phyloP scores from a whole-genome alignment of 2,329 filamentous ascomycete genomes.

The Scedosporium minutisporum region DNA sequence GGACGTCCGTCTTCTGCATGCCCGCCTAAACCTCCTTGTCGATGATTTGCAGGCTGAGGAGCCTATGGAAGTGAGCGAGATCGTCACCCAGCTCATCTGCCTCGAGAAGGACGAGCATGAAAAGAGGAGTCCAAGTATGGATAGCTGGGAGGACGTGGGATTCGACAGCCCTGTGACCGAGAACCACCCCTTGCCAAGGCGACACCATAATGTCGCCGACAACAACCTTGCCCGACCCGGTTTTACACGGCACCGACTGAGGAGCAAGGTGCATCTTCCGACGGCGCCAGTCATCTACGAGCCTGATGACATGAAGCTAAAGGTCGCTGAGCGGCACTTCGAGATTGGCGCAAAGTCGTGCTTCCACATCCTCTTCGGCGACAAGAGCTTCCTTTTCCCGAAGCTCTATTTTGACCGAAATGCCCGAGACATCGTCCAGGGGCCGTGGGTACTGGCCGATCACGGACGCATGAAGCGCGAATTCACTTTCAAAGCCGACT shows the following conservation, averaged over 20 bases:
- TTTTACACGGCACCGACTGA: constrained; percentile 17
- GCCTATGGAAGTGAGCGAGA: constrained; percentile 56
- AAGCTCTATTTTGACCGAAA: constrained; percentile 77
- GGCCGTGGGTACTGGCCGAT: constrained; percentile 69
- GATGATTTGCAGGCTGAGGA: constrained; percentile 68
- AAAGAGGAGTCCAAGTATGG: constrained; percentile 61
- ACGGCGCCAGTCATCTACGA: constrained; percentile 73
- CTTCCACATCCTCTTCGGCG: constrained; percentile 93
- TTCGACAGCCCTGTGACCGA: constrained; percentile 50
- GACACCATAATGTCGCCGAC: constrained; percentile 10
- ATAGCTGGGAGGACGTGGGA: constrained; percentile 84
- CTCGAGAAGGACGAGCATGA: constrained; percentile 57
- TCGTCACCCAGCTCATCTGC: constrained; percentile 63
- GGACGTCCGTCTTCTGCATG: constrained; percentile 70
- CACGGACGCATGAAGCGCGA: constrained; percentile 63
- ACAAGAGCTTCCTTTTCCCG: constrained; percentile 91
- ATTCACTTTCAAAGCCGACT: constrained; percentile 70
- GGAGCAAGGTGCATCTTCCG: constrained; percentile 67
- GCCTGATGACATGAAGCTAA: constrained; percentile 68
- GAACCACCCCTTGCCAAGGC: constrained; percentile 7
- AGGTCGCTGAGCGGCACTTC: constrained; percentile 71
- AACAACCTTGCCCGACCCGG: constrained; percentile 21
- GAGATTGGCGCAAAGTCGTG: constrained; percentile 88
- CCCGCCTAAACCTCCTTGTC: constrained; percentile 75
- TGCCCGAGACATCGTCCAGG: constrained; percentile 72